phyloP scores from a whole-genome alignment of 1,284 basidiomycete species.

The Ceratobasidium sp. region DNA sequence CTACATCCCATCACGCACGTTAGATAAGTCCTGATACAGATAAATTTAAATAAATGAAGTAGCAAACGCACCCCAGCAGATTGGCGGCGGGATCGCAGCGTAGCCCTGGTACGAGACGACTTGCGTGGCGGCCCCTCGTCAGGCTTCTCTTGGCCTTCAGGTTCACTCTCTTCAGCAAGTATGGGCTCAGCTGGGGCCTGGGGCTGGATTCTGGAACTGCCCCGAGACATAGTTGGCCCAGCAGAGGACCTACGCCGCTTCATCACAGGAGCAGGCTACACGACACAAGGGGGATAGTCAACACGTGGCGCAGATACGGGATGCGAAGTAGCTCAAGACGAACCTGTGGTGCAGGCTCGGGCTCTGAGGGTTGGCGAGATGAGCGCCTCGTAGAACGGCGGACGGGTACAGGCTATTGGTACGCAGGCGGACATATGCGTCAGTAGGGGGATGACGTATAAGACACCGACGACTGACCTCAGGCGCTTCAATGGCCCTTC shows the following conservation, averaged over 20 bases:
- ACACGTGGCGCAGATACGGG: conserved; percentile 44
- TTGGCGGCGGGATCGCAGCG: conserved; percentile 26
- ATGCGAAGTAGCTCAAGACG: conserved; percentile 60
- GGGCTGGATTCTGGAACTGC: conserved; percentile 53
- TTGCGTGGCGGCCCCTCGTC: conserved; percentile 22
- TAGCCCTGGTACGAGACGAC: conserved; percentile 28
- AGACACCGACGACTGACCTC: conserved; percentile 32
- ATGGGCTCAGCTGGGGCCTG: conserved; percentile 57
- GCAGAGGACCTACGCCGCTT: conserved; percentile 75
- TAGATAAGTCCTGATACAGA: not conserved
- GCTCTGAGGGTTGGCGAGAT: conserved; percentile 61
- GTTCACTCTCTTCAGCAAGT: conserved; percentile 79
- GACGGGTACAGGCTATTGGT: conserved; percentile 48
- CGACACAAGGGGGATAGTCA: conserved; percentile 46
- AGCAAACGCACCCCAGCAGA: conserved; percentile 32
- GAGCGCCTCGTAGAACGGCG: conserved; percentile 63
- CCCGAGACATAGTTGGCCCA: conserved; percentile 66
- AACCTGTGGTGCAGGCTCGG: conserved; percentile 54
- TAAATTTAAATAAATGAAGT: not conserved
- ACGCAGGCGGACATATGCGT: not conserved
- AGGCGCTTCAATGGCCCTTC: conserved; percentile 53
- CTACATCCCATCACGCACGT: not conserved
- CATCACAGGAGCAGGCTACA: conserved; percentile 28
- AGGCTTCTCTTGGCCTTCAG: conserved; percentile 64
- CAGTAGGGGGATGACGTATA: not conserved